phyloP scores from a whole-genome alignment of 768 basidiomycete species.

The Suillus occidentalis region DNA sequence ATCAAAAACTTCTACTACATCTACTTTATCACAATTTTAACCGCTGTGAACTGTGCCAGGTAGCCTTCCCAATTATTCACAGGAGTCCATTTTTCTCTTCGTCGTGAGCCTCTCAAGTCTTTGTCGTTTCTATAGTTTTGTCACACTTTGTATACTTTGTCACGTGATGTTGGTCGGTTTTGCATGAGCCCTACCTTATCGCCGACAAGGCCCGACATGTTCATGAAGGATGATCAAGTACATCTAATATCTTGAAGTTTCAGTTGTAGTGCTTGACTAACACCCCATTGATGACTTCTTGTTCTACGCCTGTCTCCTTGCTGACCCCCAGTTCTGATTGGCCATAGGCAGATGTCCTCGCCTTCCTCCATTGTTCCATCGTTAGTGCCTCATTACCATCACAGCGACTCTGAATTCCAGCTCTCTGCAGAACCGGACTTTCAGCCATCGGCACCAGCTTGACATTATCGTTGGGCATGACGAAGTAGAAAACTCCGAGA shows the following conservation, averaged over 20 bases:
- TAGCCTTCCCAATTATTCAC: too few relatives aligned
- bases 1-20: too few relatives aligned
- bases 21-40: too few relatives aligned
- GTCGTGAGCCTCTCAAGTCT: too few relatives aligned
- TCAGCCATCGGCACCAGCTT: constrained; percentile 44
- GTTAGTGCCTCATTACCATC: constrained; percentile 46
- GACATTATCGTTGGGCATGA: constrained; percentile 49
- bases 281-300: constrained; percentile 55
- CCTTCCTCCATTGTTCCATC: constrained; percentile 53
- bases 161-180: too few relatives aligned
- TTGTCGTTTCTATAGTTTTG: too few relatives aligned
- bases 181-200: too few relatives aligned
- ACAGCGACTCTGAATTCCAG: constrained; percentile 39
- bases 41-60: too few relatives aligned
- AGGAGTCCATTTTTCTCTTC: too few relatives aligned
- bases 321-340: constrained; percentile 42
- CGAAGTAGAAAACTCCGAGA: constrained; percentile 61
- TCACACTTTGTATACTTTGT: too few relatives aligned
- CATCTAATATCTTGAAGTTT: constrained; percentile 9
- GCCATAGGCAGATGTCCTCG: constrained; percentile 52
- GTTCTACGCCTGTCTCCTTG: constrained; percentile 47
- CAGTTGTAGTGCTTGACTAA: constrained; percentile 59
- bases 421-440: constrained; percentile 49
- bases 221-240: constrained; percentile 2
- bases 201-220: too few relatives aligned